phyloP scores from a whole-genome alignment of 495 filamentous ascomycete species.

The Xylaria telfairii region DNA sequence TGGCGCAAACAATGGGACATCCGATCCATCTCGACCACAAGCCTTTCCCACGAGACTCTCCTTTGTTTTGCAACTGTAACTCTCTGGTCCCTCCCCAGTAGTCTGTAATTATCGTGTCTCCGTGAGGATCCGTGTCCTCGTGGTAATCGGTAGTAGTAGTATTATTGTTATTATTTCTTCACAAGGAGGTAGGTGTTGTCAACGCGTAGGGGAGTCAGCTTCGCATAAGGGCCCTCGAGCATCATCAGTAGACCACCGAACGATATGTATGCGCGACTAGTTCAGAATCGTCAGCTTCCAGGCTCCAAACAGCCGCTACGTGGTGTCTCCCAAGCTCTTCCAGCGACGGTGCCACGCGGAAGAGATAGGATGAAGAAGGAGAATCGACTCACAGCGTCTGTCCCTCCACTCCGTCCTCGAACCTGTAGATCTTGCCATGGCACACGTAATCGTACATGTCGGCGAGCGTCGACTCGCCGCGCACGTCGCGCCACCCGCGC shows the following conservation, averaged over 20 bases:
- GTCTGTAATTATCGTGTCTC: conserved; percentile 3
- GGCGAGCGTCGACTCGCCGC: conserved; percentile 77
- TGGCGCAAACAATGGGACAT: conserved; percentile 11
- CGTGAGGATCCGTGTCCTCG: background rate
- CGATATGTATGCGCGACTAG: conserved; percentile 87
- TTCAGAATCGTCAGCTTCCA: conserved; percentile 31
- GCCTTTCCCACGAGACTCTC: background rate
- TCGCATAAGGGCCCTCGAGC: conserved; percentile 94
- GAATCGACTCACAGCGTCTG: conserved; percentile 75
- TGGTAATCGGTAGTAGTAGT: conserved; percentile 1
- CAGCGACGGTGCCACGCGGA: background rate
- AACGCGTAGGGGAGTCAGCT: conserved; percentile 85
- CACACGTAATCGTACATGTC: conserved; percentile 97
- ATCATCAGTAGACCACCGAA: conserved; percentile 91
- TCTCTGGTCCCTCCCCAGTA: conserved; percentile 25
- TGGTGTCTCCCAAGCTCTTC: background rate
- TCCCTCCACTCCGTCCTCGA: conserved; percentile 81
- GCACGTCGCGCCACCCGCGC: conserved; percentile 80
- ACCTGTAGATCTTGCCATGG: conserved; percentile 96
- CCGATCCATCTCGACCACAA: background rate
- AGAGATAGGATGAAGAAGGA: background rate
- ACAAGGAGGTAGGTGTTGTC: conserved; percentile 92
- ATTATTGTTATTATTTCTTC: conserved; percentile 72
- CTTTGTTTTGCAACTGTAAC: conserved; percentile 11
- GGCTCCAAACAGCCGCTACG: background rate